These are phyloP conservation scores for Chalciporus piperatus DNA, from an alignment of 768 basidiomycete genomes.

Conservation along the genomic window DNA sequence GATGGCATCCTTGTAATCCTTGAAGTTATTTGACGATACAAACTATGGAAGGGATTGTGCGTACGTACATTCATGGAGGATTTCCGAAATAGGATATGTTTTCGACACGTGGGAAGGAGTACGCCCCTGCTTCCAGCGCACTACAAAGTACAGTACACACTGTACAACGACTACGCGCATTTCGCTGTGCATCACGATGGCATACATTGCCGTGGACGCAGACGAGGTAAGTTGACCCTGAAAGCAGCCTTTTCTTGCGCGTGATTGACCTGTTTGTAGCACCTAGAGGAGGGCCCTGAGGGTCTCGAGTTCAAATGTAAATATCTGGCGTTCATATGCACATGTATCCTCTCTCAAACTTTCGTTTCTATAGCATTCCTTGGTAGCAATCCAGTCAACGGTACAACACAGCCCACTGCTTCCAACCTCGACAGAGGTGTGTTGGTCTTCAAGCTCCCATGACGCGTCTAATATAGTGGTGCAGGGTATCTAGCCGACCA, in stretches of 20 bases:
- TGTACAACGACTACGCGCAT: background rate
- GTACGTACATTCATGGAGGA: too few relatives aligned
- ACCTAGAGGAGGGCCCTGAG: conserved; percentile 64
- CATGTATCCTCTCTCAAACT: background rate
- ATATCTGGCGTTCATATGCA: conserved; percentile 7
- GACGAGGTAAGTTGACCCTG: conserved; percentile 54
- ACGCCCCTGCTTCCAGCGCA: too few relatives aligned
- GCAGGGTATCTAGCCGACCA: conserved; percentile 67
- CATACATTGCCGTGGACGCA: conserved; percentile 68
- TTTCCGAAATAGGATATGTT: background rate
- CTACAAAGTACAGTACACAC: too few relatives aligned
- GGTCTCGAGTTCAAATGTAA: conserved; percentile 73
- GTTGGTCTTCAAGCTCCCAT: conserved; percentile 11
- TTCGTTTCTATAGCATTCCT: conserved; percentile 49
- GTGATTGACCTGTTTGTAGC: conserved; percentile 30
- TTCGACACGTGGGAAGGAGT: background rate
- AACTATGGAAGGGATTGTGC: too few relatives aligned
- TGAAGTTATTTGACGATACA: too few relatives aligned
- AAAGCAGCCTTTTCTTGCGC: background rate
- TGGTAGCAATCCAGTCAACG: conserved; percentile 36
- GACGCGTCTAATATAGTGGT: background rate
- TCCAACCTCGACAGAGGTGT: conserved; percentile 51
- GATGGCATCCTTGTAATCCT: too few relatives aligned
- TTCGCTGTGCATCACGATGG: conserved; percentile 44
- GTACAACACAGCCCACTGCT: conserved; percentile 23